Percentiles rank a stretch among this genome's conserved stretches.
phyloP scores from a whole-genome alignment of 2,329 filamentous ascomycete species.

The Tolypocladium ovalisporum region DNA sequence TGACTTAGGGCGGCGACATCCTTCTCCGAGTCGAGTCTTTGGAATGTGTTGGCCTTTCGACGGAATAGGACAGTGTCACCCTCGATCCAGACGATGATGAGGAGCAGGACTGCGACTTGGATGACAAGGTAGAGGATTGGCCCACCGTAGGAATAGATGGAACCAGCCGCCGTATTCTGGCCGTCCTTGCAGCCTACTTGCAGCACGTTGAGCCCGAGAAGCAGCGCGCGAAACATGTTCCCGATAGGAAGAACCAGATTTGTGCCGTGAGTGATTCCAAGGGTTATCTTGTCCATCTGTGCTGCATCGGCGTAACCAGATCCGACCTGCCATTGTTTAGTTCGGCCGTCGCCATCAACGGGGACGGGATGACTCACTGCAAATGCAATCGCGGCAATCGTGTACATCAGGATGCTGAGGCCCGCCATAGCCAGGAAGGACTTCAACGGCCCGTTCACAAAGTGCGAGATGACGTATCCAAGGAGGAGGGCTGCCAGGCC shows the following conservation, averaged over 20 bases:
- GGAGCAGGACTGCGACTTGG: slow-evolving; percentile 57
- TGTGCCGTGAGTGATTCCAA: slow-evolving; percentile 7
- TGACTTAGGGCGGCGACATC: slow-evolving; percentile 6
- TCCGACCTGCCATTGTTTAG: neutral
- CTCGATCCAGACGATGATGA: slow-evolving; percentile 64
- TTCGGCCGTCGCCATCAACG: too few species aligned
- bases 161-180: slow-evolving; percentile 49
- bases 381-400: slow-evolving; percentile 33
- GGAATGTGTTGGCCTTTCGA: slow-evolving; percentile 23
- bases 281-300: slow-evolving; percentile 5
- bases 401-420: slow-evolving; percentile 43
- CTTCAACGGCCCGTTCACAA: slow-evolving; percentile 59
- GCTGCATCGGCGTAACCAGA: slow-evolving; percentile 6
- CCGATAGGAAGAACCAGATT: slow-evolving; percentile 14
- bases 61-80: slow-evolving; percentile 42
- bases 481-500: slow-evolving; percentile 62
- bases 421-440: slow-evolving; percentile 54
- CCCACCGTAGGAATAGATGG: slow-evolving; percentile 60
- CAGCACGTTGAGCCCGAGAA: slow-evolving; percentile 68
- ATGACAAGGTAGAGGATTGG: slow-evolving; percentile 69
- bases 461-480: slow-evolving; percentile 52
- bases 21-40: neutral
- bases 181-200: slow-evolving; percentile 58
- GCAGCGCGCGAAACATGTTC: slow-evolving; percentile 55
- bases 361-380: too few species aligned